A percentile compares a stretch with the other conserved stretches of the same genome.
Evolutionary conservation across 768 basidiomycete species (phyloP).

Genomic region (Mycena epipterygia): DNA sequence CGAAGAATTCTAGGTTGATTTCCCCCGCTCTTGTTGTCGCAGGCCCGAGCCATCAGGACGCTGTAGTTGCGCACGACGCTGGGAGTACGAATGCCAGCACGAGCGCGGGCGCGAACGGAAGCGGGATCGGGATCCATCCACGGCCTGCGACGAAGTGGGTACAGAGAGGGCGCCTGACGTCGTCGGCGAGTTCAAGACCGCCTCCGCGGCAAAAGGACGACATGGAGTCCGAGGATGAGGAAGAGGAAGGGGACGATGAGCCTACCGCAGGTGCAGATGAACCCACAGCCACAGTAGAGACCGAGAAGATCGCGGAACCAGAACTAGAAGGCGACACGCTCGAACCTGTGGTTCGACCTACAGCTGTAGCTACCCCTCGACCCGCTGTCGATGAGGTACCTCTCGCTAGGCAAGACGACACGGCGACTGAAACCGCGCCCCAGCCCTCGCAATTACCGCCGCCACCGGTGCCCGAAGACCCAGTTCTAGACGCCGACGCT

Average conservation of each 20-base stretch:
- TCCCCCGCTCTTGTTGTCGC: constrained; percentile 3
- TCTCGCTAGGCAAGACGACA: not conserved
- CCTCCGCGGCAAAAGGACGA: constrained; percentile 12
- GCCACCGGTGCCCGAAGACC: constrained; percentile 13
- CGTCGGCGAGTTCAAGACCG: constrained; percentile 1
- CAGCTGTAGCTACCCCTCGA: constrained; percentile 2
- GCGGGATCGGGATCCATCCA: not conserved
- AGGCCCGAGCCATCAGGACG: not conserved
- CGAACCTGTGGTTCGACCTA: not conserved
- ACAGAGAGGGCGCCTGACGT: constrained; percentile 7
- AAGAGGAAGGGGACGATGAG: not conserved
- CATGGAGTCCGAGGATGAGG: constrained; percentile 23
- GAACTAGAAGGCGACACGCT: not conserved
- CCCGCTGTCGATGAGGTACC: not conserved
- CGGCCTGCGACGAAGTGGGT: constrained; percentile 16
- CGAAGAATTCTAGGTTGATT: not conserved
- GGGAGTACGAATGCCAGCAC: not conserved
- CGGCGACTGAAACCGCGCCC: not conserved
- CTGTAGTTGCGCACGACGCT: not conserved
- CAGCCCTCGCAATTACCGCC: not conserved
- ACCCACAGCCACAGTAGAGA: too few relatives aligned
- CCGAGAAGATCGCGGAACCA: not conserved
- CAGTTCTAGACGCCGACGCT: constrained; percentile 25
- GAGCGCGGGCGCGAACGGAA: too few relatives aligned
- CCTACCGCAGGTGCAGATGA: too few relatives aligned